Conservation (phyloP, 768 basidiomycete species). For the Boletus reticuloceps region DNA sequence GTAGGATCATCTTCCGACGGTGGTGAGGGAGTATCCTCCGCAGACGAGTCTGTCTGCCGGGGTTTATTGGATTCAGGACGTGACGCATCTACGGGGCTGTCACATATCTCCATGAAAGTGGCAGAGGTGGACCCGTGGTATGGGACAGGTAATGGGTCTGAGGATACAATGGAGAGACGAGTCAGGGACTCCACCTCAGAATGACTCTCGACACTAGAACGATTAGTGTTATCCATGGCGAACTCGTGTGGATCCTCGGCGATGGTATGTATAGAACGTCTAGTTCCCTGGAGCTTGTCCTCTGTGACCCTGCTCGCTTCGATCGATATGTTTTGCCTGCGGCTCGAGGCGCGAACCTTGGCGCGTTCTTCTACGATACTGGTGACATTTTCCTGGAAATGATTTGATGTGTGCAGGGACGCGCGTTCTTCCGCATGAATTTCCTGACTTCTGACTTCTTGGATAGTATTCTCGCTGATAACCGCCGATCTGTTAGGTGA, state of each 20-base stretch:
- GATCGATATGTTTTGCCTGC: slow-evolving; percentile 13
- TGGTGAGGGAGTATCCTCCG: slow-evolving; percentile 26
- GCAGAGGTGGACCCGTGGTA: slow-evolving; percentile 38
- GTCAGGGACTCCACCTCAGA: slow-evolving; percentile 23
- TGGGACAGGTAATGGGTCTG: slow-evolving; percentile 46
- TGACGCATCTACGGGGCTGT: slow-evolving; percentile 30
- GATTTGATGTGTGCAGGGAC: slow-evolving; percentile 7
- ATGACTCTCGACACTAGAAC: slow-evolving; percentile 16
- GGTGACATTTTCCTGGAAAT: slow-evolving; percentile 13
- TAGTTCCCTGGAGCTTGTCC: slow-evolving; percentile 18
- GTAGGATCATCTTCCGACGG: slow-evolving; percentile 34
- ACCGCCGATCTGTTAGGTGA: slow-evolving; percentile 11
- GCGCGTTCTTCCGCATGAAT: slow-evolving; percentile 17
- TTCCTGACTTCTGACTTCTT: slow-evolving; percentile 12
- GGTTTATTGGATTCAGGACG: slow-evolving; percentile 11
- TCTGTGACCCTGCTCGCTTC: slow-evolving; percentile 20
- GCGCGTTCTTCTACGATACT: slow-evolving; percentile 9
- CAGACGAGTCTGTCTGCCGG: slow-evolving; percentile 12
- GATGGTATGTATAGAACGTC: slow-evolving; percentile 29
- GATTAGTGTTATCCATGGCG: slow-evolving; percentile 11
- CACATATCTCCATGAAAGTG: slow-evolving; percentile 30
- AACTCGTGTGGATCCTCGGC: slow-evolving; percentile 27
- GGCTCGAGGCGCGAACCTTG: slow-evolving; percentile 11
- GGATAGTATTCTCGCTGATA: slow-evolving; percentile 10
- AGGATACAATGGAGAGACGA: slow-evolving; percentile 35